A percentile compares a stretch with the other conserved stretches of the same genome.
Conservation (phyloP, 345 rosid species). For the Pugionium cornutum region DNA sequence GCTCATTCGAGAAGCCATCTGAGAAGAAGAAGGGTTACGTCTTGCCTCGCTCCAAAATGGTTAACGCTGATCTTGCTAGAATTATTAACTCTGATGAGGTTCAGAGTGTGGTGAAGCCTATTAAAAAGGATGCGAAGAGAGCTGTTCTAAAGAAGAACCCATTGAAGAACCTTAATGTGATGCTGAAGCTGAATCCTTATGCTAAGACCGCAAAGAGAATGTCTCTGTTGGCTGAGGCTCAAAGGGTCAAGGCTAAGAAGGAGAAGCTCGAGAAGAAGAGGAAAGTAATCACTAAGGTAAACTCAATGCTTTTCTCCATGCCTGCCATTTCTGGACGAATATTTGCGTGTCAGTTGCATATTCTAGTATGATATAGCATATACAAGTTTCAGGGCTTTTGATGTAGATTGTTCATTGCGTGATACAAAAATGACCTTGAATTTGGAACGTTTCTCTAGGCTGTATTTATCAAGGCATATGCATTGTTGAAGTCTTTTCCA, state of each 20-base stretch:
- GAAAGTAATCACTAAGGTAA: conserved; percentile 70
- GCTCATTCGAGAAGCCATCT: conserved; percentile 73
- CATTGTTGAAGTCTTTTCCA: not conserved
- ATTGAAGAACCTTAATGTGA: conserved; percentile 73
- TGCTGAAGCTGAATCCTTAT: conserved; percentile 88
- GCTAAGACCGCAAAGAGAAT: conserved; percentile 97
- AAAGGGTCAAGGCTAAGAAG: conserved; percentile 91
- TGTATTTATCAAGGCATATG: not conserved
- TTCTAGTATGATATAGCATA: not conserved
- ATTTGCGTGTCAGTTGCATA: not conserved
- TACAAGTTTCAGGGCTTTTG: not conserved
- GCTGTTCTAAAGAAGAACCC: conserved; percentile 93
- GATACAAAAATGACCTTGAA: not conserved
- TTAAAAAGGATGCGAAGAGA: conserved; percentile 68
- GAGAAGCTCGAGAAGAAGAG: conserved; percentile 98
- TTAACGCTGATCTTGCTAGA: conserved; percentile 63
- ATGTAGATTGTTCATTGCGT: not conserved
- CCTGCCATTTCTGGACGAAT: not conserved
- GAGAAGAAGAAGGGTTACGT: conserved; percentile 94
- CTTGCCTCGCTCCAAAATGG: conserved; percentile 87
- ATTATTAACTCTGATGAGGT: conserved; percentile 37
- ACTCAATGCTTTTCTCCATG: not conserved
- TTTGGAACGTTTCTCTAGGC: not conserved
- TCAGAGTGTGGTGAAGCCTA: conserved; percentile 85
- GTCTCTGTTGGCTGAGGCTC: conserved; percentile 89